phyloP scores from a whole-genome alignment of 202 grass and related monocot species.

The Panicum virgatum region DNA sequence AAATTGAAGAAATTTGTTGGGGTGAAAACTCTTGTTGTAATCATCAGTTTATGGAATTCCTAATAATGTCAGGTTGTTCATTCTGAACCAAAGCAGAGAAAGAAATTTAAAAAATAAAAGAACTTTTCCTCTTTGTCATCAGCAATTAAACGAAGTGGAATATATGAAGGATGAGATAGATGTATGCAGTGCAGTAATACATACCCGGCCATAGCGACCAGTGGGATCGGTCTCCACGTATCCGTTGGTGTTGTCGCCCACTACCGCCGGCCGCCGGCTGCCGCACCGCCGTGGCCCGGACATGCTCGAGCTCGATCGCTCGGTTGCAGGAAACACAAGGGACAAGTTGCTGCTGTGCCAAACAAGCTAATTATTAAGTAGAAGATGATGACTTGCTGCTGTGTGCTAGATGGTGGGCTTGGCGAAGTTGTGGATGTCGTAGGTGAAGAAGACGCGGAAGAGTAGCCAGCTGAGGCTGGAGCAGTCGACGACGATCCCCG shows the following conservation, averaged over 20 bases:
- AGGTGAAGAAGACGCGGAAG: neutral
- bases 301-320: constrained; percentile 4
- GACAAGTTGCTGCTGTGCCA: no score
- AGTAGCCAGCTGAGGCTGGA: constrained; percentile 29
- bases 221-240: constrained; percentile 38
- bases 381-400: no score
- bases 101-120: neutral
- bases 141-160: neutral
- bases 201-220: constrained; percentile 29
- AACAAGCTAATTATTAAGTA: no score
- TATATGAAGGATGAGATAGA: neutral
- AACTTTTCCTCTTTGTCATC: neutral
- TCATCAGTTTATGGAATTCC: neutral
- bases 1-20: neutral
- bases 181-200: neutral
- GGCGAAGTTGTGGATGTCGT: neutral
- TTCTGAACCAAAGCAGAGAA: neutral
- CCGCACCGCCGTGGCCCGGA: neutral
- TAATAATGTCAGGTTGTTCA: neutral
- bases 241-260: neutral
- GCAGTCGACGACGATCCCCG: neutral
- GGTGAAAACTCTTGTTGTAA: neutral
- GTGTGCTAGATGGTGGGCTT: neutral
- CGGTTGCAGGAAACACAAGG: no score
- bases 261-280: neutral